Percentiles rank a stretch among this genome's conserved stretches.
phyloP scores from a whole-genome alignment of 331 rosid species.

The Ulmus americana region DNA sequence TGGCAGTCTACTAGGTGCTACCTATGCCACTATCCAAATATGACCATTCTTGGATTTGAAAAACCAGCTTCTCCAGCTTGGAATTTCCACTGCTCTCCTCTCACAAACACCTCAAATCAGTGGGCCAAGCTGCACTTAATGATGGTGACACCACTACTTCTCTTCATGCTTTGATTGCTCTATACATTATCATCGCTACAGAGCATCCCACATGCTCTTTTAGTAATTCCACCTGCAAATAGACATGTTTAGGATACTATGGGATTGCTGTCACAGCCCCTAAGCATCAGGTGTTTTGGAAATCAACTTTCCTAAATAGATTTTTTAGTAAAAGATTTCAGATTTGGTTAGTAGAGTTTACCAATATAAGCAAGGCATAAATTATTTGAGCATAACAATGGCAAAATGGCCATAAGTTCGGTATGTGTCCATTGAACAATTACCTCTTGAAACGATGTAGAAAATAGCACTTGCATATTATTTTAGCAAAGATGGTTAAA shows the following conservation, averaged over 20 bases:
- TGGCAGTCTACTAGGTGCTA: background rate
- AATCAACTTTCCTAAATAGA: too few relatives aligned
- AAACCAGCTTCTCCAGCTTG: background rate
- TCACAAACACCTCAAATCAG: conserved; percentile 2
- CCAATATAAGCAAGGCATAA: too few relatives aligned
- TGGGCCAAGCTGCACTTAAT: background rate
- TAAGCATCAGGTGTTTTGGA: too few relatives aligned
- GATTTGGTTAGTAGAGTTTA: too few relatives aligned
- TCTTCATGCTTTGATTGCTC: background rate
- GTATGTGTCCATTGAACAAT: too few relatives aligned
- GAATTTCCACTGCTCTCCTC: background rate
- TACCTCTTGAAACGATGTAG: background rate
- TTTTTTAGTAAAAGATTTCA: too few relatives aligned
- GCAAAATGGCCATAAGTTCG: too few relatives aligned
- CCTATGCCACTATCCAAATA: background rate
- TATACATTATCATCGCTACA: background rate
- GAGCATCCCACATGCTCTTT: background rate
- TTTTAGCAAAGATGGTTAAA: background rate
- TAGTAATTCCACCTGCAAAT: too few relatives aligned
- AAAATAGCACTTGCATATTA: background rate
- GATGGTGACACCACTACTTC: conserved; percentile 1
- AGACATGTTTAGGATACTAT: too few relatives aligned
- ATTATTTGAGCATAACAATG: too few relatives aligned
- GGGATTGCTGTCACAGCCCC: too few relatives aligned
- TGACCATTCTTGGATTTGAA: background rate